Percentiles rank a stretch among this genome's conserved stretches.
These are phyloP conservation scores for Saraca asoca DNA, from an alignment of 331 rosid genomes.

Conservation along the genomic window DNA sequence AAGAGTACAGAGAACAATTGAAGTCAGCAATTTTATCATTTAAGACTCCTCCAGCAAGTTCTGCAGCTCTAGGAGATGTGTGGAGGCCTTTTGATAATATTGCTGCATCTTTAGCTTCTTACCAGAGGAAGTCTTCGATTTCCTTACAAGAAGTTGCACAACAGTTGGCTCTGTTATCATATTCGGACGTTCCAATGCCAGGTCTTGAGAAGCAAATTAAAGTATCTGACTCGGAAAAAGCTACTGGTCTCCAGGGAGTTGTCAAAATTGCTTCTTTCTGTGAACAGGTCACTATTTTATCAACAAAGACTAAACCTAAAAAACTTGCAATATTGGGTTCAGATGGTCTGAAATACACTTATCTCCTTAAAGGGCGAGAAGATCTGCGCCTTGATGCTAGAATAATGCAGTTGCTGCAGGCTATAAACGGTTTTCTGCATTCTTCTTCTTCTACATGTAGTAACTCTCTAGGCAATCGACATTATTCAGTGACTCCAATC, in stretches of 20 bases:
- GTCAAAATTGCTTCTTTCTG: constrained; percentile 84
- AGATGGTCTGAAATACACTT: constrained; percentile 86
- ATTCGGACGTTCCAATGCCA: constrained; percentile 96
- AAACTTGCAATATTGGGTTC: constrained; percentile 86
- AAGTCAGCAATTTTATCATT: constrained; percentile 74
- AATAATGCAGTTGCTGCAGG: constrained; percentile 94
- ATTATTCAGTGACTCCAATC: constrained; percentile 97
- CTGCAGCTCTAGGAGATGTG: constrained; percentile 79
- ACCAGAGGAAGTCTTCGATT: constrained; percentile 89
- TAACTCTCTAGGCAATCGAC: constrained; percentile 75
- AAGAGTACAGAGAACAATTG: constrained; percentile 71
- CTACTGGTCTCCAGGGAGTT: constrained; percentile 62
- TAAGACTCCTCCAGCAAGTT: constrained; percentile 78
- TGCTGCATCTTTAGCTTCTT: constrained; percentile 89
- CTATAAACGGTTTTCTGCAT: constrained; percentile 79
- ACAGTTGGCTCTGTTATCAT: constrained; percentile 68
- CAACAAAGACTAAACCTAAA: constrained; percentile 95
- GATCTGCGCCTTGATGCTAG: constrained; percentile 98
- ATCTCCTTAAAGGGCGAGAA: constrained; percentile 95
- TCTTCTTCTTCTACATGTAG: constrained; percentile 76
- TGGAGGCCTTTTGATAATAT: constrained; percentile 90
- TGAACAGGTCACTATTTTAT: constrained; percentile 75
- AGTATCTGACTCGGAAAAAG: constrained; percentile 58
- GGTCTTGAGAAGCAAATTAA: constrained; percentile 85
- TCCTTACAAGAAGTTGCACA: constrained; percentile 90